A percentile compares a stretch with the other conserved stretches of the same genome.
These are phyloP conservation scores for Boletellus deceptivus DNA, from an alignment of 1,284 basidiomycete genomes.

Conservation along the genomic window DNA sequence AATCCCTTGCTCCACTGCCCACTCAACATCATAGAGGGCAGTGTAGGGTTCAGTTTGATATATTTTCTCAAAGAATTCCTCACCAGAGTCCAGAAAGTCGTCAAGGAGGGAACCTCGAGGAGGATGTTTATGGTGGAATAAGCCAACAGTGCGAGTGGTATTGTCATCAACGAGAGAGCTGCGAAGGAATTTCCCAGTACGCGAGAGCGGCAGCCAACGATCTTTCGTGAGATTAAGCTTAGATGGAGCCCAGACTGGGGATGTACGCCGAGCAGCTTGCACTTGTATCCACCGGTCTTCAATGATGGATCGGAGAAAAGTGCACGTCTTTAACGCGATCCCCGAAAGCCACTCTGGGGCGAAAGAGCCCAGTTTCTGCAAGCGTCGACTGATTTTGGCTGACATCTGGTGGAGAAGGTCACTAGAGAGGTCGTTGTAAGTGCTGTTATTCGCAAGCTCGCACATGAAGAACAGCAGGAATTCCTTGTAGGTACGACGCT, in stretches of 20 bases:
- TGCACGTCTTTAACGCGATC: not conserved
- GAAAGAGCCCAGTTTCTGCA: constrained; percentile 33
- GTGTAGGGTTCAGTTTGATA: constrained; percentile 15
- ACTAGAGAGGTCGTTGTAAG: constrained; percentile 21
- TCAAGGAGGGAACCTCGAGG: constrained; percentile 10
- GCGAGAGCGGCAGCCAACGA: constrained; percentile 28
- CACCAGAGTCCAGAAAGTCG: constrained; percentile 9
- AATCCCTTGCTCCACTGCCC: constrained; percentile 24
- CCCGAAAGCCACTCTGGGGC: constrained; percentile 3
- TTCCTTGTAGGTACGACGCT: constrained; percentile 37
- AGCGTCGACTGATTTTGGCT: constrained; percentile 34
- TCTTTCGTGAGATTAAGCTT: constrained; percentile 28
- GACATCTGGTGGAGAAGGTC: constrained; percentile 31
- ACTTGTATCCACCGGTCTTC: constrained; percentile 9
- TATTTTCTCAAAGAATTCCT: constrained; percentile 6
- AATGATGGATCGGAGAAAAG: constrained; percentile 2
- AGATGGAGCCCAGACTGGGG: constrained; percentile 25
- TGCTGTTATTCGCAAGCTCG: constrained; percentile 25
- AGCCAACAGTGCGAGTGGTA: not conserved
- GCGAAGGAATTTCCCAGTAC: constrained; percentile 27
- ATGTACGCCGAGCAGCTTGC: constrained; percentile 4
- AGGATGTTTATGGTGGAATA: constrained; percentile 13
- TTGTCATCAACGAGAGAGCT: constrained; percentile 7
- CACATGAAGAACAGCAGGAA: constrained; percentile 44
- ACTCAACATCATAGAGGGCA: constrained; percentile 35